A percentile compares a stretch with the other conserved stretches of the same genome.
These are phyloP conservation scores for Saccharomyces hybrid DNA, from an alignment of 1,139 yeast genomes.

Conservation along the genomic window DNA sequence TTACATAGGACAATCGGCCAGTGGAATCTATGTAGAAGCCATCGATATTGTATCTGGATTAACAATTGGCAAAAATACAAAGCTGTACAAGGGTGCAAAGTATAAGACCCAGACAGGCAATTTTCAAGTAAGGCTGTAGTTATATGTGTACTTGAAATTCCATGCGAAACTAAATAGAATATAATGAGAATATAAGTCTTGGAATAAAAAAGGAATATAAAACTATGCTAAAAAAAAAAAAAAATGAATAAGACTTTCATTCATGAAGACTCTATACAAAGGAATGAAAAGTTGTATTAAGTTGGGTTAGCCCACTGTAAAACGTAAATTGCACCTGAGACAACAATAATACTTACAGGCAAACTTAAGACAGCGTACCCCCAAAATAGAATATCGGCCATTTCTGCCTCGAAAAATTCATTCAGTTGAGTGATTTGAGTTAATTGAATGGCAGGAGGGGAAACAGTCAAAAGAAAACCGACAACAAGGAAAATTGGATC, in stretches of 20 bases:
- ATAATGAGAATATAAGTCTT: not conserved
- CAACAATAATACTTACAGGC: constrained; percentile 64
- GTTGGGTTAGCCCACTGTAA: constrained; percentile 32
- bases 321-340: constrained; percentile 49
- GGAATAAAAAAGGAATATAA: not conserved
- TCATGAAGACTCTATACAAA: not conserved
- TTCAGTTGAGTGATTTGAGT: constrained; percentile 68
- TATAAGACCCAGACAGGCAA: constrained; percentile 65
- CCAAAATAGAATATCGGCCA: constrained; percentile 74
- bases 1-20: not conserved
- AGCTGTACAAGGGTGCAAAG: constrained; percentile 85
- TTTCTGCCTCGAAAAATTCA: constrained; percentile 51
- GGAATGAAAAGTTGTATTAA: not conserved
- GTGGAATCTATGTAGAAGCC: not conserved
- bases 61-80: constrained; percentile 42
- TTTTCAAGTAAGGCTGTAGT: constrained; percentile 29
- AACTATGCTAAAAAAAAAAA: constrained; percentile 3
- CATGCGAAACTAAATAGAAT: not conserved
- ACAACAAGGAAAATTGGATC: constrained; percentile 73
- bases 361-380: constrained; percentile 68
- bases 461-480: constrained; percentile 59
- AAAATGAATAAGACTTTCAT: not conserved
- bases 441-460: constrained; percentile 75
- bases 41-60: not conserved
- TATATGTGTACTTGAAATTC: not conserved